Evolutionary conservation across 257 asterid species (phyloP).

Genomic region (Paraleonurus japonicus): DNA sequence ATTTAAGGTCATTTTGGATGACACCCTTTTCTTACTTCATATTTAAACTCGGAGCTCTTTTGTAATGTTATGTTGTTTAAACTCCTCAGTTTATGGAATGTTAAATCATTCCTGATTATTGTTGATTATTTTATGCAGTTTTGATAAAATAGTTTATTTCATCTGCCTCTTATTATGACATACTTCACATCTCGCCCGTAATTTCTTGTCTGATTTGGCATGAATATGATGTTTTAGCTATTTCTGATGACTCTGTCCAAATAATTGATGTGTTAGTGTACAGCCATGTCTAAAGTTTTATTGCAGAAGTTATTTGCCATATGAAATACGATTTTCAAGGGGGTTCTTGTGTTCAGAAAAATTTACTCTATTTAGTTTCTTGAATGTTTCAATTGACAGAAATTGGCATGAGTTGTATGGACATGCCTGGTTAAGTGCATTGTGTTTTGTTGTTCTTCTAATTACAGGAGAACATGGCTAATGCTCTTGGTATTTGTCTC

Average conservation of each 20-base stretch:
- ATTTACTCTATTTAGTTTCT: slow-evolving; percentile 1
- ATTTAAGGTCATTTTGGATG: background rate
- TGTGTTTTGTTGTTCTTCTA: slow-evolving; percentile 26
- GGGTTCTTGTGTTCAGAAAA: slow-evolving; percentile 8
- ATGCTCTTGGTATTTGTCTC: slow-evolving; percentile 92
- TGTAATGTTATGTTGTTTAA: slow-evolving; percentile 9
- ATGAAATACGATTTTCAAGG: slow-evolving; percentile 12
- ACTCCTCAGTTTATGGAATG: background rate
- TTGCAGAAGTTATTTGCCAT: background rate
- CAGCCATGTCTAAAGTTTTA: background rate
- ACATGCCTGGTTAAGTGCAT: slow-evolving; percentile 23
- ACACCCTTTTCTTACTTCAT: slow-evolving; percentile 1
- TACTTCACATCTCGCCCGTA: slow-evolving; percentile 13
- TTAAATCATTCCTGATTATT: background rate
- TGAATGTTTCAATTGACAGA: slow-evolving; percentile 16
- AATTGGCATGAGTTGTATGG: slow-evolving; percentile 12
- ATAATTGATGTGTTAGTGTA: background rate
- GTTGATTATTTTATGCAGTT: background rate
- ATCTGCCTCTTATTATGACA: background rate
- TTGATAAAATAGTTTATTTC: background rate
- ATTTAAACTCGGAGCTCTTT: background rate
- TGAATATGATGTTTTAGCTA: background rate
- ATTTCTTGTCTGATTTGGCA: background rate
- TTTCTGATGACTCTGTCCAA: slow-evolving; percentile 3
- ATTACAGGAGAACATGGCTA: slow-evolving; percentile 82